Percentiles rank a stretch among this genome's conserved stretches.
These are phyloP conservation scores for Quercus phellos DNA, from an alignment of 331 rosid species.

Conservation along the genomic window DNA sequence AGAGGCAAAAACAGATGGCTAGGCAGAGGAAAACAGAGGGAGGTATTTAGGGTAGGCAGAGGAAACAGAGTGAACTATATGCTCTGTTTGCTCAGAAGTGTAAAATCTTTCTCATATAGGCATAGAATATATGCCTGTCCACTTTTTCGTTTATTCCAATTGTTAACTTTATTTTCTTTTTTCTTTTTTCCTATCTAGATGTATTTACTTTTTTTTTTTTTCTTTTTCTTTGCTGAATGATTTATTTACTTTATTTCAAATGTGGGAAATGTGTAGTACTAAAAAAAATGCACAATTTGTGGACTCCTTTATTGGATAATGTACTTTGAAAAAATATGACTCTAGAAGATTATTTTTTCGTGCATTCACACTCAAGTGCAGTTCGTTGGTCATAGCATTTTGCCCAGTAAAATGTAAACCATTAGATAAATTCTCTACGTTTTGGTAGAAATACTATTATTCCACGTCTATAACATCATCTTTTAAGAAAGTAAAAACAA, in stretches of 20 bases:
- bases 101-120: conserved; percentile 18
- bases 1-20: neutral
- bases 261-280: too few species aligned
- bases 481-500: too few species aligned
- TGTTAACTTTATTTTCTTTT: neutral
- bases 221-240: neutral
- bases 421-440: too few species aligned
- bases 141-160: neutral
- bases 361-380: too few species aligned
- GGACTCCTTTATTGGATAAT: neutral
- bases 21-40: neutral
- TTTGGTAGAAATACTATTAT: too few species aligned
- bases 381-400: too few species aligned
- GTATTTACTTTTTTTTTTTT: neutral
- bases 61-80: neutral
- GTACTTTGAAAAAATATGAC: too few species aligned
- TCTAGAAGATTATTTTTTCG: too few species aligned
- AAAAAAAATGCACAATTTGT: conserved; percentile 13
- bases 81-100: neutral
- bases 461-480: too few species aligned
- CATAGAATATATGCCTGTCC: neutral
- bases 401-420: too few species aligned
- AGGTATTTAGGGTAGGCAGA: neutral
- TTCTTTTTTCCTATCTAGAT: conserved; percentile 1
- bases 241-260: conserved; percentile 22